Evolutionary conservation across 2,329 filamentous ascomycete species (phyloP), one percentile per base, ranked within the genome.

Genomic region (Ceratocystiopsis sp.): DNA sequence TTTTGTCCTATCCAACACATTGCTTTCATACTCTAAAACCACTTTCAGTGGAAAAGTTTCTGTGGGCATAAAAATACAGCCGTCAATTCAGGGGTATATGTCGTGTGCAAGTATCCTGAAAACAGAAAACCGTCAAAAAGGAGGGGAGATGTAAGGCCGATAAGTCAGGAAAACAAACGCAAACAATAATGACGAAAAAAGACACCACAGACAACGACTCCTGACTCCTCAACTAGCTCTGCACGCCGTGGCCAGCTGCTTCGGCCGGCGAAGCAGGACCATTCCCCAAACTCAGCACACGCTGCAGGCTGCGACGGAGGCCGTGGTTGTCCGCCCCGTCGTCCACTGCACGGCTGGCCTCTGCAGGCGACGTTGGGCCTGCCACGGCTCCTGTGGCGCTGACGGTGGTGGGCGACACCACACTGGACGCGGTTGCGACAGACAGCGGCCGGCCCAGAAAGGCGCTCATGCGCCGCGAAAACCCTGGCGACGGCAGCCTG

Each of bases 281-380:
- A 11, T 25, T 40, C 2, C 54, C 55, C 2, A 62, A 46, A 0
- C 58, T 58, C 12, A 62, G 48, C 4, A 59, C 58, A 15, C 55
- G 53, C 42, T 61, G 58, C 19, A 62, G 38, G 40, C 59, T 59
- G 44, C 51, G 57, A 35, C 53, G 53, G 40, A 62, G 52, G 9
- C 55, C 55, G 44, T 53, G 59, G 32, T 47, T 42, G 15, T 41
- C 43, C 36, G 17, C 41, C 3, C 34, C 38, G 34, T 49, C 46
- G 12, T 37, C 42, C 4, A 40, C 45, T 45, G 47, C 25, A 7
- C 25, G 25, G 16, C 43, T 38, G 14, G 38, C 15, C 18, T 7
- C 42, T 36, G 13, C 42, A 33, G 14, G 34, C 17, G 19, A 12
- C 34, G 36, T 8, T 37, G 16, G 29, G 15, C 18, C 21, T 2